Evolutionary conservation across 2,329 filamentous ascomycete genomes (phyloP), one percentile per base, ranked within the genome.

Genomic region (Orbilia quercus): DNA sequence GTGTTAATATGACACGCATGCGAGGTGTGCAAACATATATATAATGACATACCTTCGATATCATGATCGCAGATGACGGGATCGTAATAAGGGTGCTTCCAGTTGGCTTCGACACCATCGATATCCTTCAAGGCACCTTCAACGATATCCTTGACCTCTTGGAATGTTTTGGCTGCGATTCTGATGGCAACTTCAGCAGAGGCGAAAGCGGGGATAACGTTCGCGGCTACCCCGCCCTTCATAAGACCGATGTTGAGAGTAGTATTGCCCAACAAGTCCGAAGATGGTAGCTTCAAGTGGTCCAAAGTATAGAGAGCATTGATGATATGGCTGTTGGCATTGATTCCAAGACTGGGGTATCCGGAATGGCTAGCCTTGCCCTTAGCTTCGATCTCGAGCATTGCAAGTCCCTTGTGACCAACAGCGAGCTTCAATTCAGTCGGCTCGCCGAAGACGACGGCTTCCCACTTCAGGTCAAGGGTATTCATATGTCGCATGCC

Each of bases 371-470:
- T 92, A 0, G 89, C 91, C 74, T 89, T 89, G 28, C 94, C 94
- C 31, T 84, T 85, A 0, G 90, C 90, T 12, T 83, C 82, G 70
- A 98, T 78, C 1, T 84, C 82, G 78, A 92, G 89, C 47, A 85
- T 85, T 2, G 92, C 80, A 65, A 89, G 90, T 42, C 95, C 94
- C 82, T 99, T 98, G 84, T 98, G 94, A 1, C 94, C 95, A 63
- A 91, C 89, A 0, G 92, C 92, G 18, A 98, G 88, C 80, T 90
- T 91, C 76, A 89, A 87, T 78, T 96, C 92, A 0, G 95, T 99
- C 0, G 94, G 94, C 80, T 99, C 95, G 42, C 95, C 94, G 78
- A 97, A 98, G 78, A 95, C 90, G 77, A 91, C 88, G 2, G 91
- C 87, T 34, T 89, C 85, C 83, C 87, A 89, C 16, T 64, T 78